phyloP scores from a whole-genome alignment of 2,329 filamentous ascomycete species.

The Xylariaceae sp. region DNA sequence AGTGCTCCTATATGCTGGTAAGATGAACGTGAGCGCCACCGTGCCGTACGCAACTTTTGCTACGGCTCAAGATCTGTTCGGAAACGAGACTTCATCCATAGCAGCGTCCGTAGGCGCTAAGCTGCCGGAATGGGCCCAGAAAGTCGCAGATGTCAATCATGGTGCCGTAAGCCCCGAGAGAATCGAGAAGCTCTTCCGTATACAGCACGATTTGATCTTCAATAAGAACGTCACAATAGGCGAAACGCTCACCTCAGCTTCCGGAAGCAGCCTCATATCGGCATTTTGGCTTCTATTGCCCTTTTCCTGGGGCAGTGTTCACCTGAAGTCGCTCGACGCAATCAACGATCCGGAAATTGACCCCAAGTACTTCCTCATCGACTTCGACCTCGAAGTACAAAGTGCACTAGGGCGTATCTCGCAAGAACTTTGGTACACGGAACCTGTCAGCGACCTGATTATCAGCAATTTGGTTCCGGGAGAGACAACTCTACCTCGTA shows the following conservation, averaged over 20 bases:
- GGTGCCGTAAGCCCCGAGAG: constrained; percentile 35
- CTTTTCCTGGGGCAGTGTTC: constrained; percentile 45
- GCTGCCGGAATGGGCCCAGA: constrained; percentile 37
- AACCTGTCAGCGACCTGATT: constrained; percentile 29
- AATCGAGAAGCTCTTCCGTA: constrained; percentile 44
- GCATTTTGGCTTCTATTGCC: constrained; percentile 43
- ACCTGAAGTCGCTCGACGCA: constrained; percentile 42
- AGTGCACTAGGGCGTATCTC: constrained; percentile 35
- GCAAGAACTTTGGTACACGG: constrained; percentile 37
- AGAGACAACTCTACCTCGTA: constrained; percentile 28
- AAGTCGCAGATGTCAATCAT: constrained; percentile 31
- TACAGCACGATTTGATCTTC: constrained; percentile 54
- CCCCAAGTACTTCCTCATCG: constrained; percentile 40
- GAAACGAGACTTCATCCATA: constrained; percentile 27
- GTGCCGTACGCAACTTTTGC: constrained; percentile 39
- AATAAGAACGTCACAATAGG: constrained; percentile 46
- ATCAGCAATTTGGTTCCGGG: constrained; percentile 26
- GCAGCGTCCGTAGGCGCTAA: constrained; percentile 30
- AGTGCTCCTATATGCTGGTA: constrained; percentile 30
- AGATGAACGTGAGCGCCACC: constrained; percentile 21
- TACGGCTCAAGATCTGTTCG: constrained; percentile 41
- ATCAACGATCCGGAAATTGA: constrained; percentile 42
- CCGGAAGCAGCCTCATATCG: constrained; percentile 38
- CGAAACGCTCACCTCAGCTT: constrained; percentile 47
- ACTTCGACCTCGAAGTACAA: constrained; percentile 40